Conservation (phyloP, 352 stramenopile genomes). For the Lagenidium sp. region DNA sequence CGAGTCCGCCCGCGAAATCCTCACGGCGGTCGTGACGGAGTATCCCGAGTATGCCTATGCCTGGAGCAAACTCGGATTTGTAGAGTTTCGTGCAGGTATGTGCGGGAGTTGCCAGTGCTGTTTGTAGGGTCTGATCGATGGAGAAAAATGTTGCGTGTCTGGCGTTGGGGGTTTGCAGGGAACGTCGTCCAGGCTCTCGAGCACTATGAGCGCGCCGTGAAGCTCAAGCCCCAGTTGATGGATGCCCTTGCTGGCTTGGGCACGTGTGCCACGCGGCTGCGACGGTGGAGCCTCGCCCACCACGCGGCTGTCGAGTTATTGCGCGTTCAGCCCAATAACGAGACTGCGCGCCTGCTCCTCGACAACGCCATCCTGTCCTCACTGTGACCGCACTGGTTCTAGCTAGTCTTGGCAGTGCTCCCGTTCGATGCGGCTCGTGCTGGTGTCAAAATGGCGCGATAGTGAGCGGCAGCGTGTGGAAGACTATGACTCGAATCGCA, state of each 20-base stretch:
- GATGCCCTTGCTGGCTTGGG: conserved; percentile 66
- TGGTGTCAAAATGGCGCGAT: too few relatives aligned
- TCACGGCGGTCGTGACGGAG: conserved; percentile 34
- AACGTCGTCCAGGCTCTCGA: conserved; percentile 36
- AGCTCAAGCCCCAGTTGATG: conserved; percentile 60
- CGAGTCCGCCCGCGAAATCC: conserved; percentile 24
- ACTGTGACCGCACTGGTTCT: background rate
- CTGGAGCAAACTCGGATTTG: conserved; percentile 67
- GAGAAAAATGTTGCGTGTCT: too few relatives aligned
- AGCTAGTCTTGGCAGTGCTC: background rate
- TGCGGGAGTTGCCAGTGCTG: too few relatives aligned
- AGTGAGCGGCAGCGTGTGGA: too few relatives aligned
- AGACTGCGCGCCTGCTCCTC: conserved; percentile 45
- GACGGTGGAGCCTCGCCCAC: conserved; percentile 53
- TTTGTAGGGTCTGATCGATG: too few relatives aligned
- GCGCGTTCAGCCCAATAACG: conserved; percentile 55
- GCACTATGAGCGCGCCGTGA: conserved; percentile 50
- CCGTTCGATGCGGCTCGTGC: too few relatives aligned
- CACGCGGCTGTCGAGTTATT: conserved; percentile 40
- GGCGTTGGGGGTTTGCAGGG: conserved; percentile 26
- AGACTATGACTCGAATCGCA: too few relatives aligned
- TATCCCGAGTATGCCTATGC: conserved; percentile 55
- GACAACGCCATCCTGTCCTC: conserved; percentile 45
- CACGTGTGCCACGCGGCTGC: conserved; percentile 59
- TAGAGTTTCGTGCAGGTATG: conserved; percentile 45